A percentile compares a stretch with the other conserved stretches of the same genome.
Conservation (phyloP, 441 rosid genomes). For the Omphalea diandra region DNA sequence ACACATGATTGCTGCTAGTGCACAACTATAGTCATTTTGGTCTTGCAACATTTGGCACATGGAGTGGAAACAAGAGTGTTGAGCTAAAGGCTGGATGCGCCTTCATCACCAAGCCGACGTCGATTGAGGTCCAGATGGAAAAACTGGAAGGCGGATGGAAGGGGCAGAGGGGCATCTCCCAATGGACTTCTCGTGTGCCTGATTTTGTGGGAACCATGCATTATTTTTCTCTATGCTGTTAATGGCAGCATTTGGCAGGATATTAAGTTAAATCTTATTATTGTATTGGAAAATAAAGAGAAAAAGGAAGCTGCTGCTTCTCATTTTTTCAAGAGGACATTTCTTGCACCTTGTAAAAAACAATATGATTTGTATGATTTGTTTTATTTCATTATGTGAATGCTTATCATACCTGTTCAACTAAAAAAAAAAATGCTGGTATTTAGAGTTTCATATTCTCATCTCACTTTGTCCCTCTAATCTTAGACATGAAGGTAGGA, state of each 20-base stretch:
- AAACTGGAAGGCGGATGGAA: background rate
- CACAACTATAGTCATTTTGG: background rate
- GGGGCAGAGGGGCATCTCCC: background rate
- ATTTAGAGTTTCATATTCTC: no score
- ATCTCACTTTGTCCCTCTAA: background rate
- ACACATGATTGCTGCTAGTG: conserved; percentile 16
- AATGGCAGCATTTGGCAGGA: background rate
- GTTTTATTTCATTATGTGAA: background rate
- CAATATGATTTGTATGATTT: background rate
- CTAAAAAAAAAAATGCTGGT: no score
- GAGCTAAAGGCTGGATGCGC: background rate
- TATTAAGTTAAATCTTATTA: background rate
- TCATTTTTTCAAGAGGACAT: background rate
- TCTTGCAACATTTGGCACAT: background rate
- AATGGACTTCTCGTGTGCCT: background rate
- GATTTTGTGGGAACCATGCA: background rate
- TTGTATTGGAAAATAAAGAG: background rate
- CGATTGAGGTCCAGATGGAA: background rate
- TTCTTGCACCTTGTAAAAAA: background rate
- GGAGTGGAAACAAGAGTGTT: background rate
- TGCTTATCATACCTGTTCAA: background rate
- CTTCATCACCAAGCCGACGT: background rate
- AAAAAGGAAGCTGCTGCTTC: background rate
- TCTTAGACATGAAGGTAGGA: background rate
- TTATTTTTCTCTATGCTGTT: background rate